Percentiles rank a stretch among this genome's conserved stretches.
Conservation (phyloP, 441 rosid species). For the Hura crepitans region DNA sequence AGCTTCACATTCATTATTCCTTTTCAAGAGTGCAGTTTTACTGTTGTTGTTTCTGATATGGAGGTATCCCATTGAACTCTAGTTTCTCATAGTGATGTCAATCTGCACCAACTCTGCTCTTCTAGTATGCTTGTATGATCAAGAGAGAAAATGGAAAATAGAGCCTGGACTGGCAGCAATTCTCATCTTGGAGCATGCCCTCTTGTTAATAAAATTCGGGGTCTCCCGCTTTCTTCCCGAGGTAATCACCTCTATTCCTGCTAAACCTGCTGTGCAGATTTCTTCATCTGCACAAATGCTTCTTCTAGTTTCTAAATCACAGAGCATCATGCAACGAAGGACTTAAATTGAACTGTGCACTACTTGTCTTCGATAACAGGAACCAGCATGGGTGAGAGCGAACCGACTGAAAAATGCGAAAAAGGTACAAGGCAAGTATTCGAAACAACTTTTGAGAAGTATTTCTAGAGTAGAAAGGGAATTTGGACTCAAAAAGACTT, state of each 20-base stretch:
- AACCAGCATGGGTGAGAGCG: slow-evolving; percentile 92
- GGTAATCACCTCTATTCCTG: slow-evolving; percentile 29
- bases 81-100: slow-evolving; percentile 84
- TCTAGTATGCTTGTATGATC: slow-evolving; percentile 78
- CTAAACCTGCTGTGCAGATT: background rate
- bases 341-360: background rate
- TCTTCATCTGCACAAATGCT: background rate
- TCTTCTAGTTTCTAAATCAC: background rate
- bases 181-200: slow-evolving; percentile 73
- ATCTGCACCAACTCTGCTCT: slow-evolving; percentile 92
- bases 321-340: background rate
- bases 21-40: background rate
- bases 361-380: slow-evolving; percentile 31
- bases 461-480: slow-evolving; percentile 42
- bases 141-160: slow-evolving; percentile 85
- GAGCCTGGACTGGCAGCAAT: slow-evolving; percentile 89
- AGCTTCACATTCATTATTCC: background rate
- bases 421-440: slow-evolving; percentile 68
- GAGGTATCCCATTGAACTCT: slow-evolving; percentile 8
- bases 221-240: slow-evolving; percentile 81
- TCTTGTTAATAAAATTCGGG: slow-evolving; percentile 71
- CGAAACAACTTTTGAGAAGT: slow-evolving; percentile 65
- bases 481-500: slow-evolving; percentile 13
- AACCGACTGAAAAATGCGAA: slow-evolving; percentile 60
- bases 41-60: slow-evolving; percentile 10